Base-by-base conservation (phyloP, 495 filamentous ascomycete genomes). In the Amphirosellinia nigrospora region DNA sequence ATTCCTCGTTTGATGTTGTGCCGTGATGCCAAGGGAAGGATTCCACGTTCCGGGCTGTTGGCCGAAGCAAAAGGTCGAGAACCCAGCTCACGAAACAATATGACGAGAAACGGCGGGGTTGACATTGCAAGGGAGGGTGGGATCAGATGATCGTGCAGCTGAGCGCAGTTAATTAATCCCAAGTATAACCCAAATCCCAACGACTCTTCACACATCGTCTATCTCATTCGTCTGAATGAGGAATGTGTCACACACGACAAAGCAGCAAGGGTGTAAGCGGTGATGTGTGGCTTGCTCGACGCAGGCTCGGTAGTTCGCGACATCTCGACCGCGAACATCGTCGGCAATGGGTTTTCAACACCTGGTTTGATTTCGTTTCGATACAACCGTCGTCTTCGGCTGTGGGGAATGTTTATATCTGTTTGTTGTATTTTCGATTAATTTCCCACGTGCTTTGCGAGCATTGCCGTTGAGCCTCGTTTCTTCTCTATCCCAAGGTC, bases 121-220 rank as follows among this genome's bases (percentile, higher is more conserved):
- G n/a, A 16, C 28, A 4, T 28, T 4, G 30, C 32, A 23, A 38
- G 7, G 23, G 28, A 34, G 48, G 28, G 56, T 63, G 7, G 26
- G n/a, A 61, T 60, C 34, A 39, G 59, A 62, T 43, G 53, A 58
- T 58, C 55, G 55, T 58, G 55, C 55, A 36, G 36, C 58, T 32
- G n/a, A 36, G 61, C 13, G 30, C 28, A 36, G 61, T 34, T 38
- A 50, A 34, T 64, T 15, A 32, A 23, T 64, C 43, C 19, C 3
- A 36, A 21, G 16, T 26, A 41, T 43, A 21, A 38, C 43, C n/a
- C 61, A 46, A 64, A 11, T 64, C 30, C 43, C n/a, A 19, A 48
- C n/a, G 43, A 4, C 50, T 46, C 23, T 41, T 28, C n/a, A 61
- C 28, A 26, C 11, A n/a, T 15, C 7, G 5, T 28, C 58, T 61